Evolutionary conservation across 352 stramenopile genomes (phyloP).

Genomic region (Globisporangium canariense): DNA sequence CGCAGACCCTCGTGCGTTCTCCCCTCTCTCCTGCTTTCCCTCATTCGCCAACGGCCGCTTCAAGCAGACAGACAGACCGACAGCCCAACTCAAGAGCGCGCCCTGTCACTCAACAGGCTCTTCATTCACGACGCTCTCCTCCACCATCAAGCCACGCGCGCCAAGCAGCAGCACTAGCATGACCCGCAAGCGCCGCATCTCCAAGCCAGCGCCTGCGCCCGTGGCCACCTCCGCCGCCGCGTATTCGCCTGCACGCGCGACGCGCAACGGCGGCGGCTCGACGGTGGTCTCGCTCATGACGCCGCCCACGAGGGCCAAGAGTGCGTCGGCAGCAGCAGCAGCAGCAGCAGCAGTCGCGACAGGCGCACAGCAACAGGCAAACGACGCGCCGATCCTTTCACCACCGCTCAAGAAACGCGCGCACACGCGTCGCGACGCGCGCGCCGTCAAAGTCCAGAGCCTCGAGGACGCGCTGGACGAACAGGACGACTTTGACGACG

Average conservation of each 20-base stretch:
- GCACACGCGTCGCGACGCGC: constrained; percentile 26
- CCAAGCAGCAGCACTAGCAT: neutral
- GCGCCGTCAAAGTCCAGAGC: constrained; percentile 37
- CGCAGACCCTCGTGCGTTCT: neutral
- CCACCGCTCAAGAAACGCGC: constrained; percentile 53
- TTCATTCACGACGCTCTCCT: neutral
- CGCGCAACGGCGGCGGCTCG: constrained; percentile 2
- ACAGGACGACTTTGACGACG: constrained; percentile 14
- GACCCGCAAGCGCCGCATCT: constrained; percentile 20
- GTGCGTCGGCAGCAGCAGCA: neutral
- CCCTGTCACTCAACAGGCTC: neutral
- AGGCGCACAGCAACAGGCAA: neutral
- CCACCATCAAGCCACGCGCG: too few relatives aligned
- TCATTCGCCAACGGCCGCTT: constrained; percentile 20
- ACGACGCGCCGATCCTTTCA: constrained; percentile 33
- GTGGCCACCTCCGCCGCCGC: neutral
- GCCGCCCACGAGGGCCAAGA: neutral
- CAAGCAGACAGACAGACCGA: constrained; percentile 3
- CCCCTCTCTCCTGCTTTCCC: constrained; percentile 2
- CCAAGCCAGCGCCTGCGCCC: neutral
- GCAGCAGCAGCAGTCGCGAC: neutral
- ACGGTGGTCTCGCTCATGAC: neutral
- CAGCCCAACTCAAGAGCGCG: neutral
- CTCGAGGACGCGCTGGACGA: constrained; percentile 25
- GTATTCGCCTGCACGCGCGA: constrained; percentile 5